phyloP scores from a whole-genome alignment of 345 rosid genomes.

The Kandelia obovata region DNA sequence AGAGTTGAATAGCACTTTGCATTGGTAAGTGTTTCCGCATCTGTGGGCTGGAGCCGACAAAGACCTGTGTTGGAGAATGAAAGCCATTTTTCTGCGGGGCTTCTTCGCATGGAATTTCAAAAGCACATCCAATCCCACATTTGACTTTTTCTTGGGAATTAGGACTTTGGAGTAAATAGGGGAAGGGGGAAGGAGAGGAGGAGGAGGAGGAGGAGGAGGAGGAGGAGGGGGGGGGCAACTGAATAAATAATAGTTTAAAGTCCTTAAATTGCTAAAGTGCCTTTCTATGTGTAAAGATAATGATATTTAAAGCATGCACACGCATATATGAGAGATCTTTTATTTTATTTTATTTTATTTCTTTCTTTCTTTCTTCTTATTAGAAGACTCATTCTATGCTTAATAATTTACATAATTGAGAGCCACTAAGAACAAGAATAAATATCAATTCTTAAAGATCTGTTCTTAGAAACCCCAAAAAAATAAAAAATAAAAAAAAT shows the following conservation, averaged over 20 bases:
- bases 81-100: conserved; percentile 6
- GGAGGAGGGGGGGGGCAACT: not conserved
- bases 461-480: too few relatives aligned
- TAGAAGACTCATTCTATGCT: too few relatives aligned
- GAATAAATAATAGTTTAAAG: not conserved
- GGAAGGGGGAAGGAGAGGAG: too few relatives aligned
- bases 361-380: not conserved
- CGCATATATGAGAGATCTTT: not conserved
- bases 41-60: conserved; percentile 4
- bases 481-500: too few relatives aligned
- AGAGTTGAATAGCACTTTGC: not conserved
- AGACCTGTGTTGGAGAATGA: conserved; percentile 5
- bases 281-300: not conserved
- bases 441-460: too few relatives aligned
- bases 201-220: too few relatives aligned
- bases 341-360: not conserved
- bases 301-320: not conserved
- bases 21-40: too few relatives aligned
- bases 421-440: too few relatives aligned
- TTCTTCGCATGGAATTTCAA: conserved; percentile 13
- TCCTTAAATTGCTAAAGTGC: not conserved
- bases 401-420: too few relatives aligned
- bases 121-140: too few relatives aligned
- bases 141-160: conserved; percentile 11
- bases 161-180: not conserved